Percentiles rank a stretch among this genome's conserved stretches.
Evolutionary conservation across 2,329 filamentous ascomycete species (phyloP).

Genomic region (Trichoderma hamatum): DNA sequence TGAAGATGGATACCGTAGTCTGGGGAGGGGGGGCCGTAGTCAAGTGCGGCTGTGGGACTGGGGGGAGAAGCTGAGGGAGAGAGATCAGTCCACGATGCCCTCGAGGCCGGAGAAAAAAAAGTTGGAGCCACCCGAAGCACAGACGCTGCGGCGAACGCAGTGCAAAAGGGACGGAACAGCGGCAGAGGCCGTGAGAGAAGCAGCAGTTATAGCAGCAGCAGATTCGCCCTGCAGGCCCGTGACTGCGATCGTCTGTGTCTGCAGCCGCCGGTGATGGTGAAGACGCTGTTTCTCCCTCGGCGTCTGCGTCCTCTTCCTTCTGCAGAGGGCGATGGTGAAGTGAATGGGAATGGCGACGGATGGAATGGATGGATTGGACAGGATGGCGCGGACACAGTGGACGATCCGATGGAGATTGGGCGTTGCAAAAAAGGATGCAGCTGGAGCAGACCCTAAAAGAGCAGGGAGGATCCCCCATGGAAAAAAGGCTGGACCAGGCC

Average conservation of each 20-base stretch:
- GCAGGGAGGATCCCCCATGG: conserved; percentile 10
- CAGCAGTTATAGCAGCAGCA: background rate
- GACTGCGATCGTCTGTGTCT: background rate
- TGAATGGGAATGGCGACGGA: background rate
- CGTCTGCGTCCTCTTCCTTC: background rate
- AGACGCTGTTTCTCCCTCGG: background rate
- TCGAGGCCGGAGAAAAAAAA: conserved; percentile 12
- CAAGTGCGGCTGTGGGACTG: conserved; percentile 16
- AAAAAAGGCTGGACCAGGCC: conserved; percentile 7
- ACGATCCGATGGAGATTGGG: conserved; percentile 25
- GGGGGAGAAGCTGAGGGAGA: conserved; percentile 11
- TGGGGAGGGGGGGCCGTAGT: conserved; percentile 10
- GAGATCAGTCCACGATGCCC: conserved; percentile 9
- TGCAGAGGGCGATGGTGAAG: background rate
- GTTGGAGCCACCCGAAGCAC: conserved; percentile 13
- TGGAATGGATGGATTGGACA: background rate
- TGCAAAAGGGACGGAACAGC: background rate
- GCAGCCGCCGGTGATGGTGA: background rate
- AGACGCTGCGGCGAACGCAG: background rate
- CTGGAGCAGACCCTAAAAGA: conserved; percentile 8
- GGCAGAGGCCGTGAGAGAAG: background rate
- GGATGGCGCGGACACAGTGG: conserved; percentile 11
- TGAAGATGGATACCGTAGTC: conserved; percentile 19
- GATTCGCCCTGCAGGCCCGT: background rate
- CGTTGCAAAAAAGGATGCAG: conserved; percentile 18